Conservation (phyloP, 768 basidiomycete species). For the Holtermannia corniformis region DNA sequence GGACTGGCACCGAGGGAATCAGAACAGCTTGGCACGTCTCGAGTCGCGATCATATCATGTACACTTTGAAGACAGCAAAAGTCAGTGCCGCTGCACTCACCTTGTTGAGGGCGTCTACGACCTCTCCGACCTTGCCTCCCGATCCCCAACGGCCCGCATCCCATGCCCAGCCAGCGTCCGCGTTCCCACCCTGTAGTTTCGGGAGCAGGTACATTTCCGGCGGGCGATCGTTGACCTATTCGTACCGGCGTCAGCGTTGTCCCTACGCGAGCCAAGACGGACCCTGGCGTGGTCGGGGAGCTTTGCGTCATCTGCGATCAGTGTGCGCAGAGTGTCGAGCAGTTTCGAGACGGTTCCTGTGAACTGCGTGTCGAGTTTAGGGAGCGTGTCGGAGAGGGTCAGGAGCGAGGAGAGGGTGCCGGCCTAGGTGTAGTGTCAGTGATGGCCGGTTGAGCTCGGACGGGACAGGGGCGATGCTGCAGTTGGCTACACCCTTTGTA, state of each 20-base stretch:
- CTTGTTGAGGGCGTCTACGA: slow-evolving; percentile 76
- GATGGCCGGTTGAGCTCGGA: not conserved
- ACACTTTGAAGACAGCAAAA: no score
- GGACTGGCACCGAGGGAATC: no score
- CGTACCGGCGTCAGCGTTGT: slow-evolving; percentile 2
- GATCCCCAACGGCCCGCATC: slow-evolving; percentile 82
- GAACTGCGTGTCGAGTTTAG: slow-evolving; percentile 82
- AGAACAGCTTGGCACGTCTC: no score
- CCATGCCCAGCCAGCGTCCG: slow-evolving; percentile 65
- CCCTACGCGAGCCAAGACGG: not conserved
- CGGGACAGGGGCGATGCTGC: no score
- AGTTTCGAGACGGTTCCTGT: slow-evolving; percentile 80
- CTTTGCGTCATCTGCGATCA: slow-evolving; percentile 70
- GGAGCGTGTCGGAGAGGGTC: slow-evolving; percentile 78
- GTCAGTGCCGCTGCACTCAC: slow-evolving; percentile 43
- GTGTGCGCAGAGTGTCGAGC: slow-evolving; percentile 83
- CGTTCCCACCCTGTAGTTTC: slow-evolving; percentile 18
- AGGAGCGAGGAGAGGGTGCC: slow-evolving; percentile 87
- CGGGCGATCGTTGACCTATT: slow-evolving; percentile 70
- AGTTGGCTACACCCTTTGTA: no score
- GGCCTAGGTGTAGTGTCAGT: slow-evolving; percentile 50
- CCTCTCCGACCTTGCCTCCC: slow-evolving; percentile 69
- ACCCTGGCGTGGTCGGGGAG: slow-evolving; percentile 32
- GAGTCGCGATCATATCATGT: no score
- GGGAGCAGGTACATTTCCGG: slow-evolving; percentile 69